A percentile compares a stretch with the other conserved stretches of the same genome.
These are phyloP conservation scores for Dioscorea cayenensis DNA, from an alignment of 116 monocot genomes.

Conservation along the genomic window DNA sequence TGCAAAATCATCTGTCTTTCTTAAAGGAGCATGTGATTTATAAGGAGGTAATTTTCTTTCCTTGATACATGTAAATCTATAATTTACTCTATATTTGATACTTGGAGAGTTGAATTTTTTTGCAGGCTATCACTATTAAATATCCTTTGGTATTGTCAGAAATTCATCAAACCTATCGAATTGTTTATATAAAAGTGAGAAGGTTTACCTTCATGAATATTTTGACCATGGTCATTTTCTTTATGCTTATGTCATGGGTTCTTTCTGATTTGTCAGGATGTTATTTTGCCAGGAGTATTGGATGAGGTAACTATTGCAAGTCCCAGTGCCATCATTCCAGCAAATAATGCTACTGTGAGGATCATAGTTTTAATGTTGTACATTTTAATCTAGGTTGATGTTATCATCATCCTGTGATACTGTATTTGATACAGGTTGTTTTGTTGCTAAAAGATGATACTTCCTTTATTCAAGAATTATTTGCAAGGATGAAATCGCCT, in stretches of 20 bases:
- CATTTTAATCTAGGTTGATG: not conserved
- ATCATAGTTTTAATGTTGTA: not conserved
- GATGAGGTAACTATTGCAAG: conserved; percentile 73
- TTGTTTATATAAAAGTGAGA: conserved; percentile 86
- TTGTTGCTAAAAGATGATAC: conserved; percentile 79
- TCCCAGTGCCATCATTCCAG: conserved; percentile 75
- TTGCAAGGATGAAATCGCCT: conserved; percentile 66
- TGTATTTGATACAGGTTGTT: conserved; percentile 49
- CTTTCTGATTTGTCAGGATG: conserved; percentile 50
- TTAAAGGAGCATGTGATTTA: too few species aligned
- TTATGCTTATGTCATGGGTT: not conserved
- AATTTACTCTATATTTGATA: not conserved
- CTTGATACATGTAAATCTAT: too few species aligned
- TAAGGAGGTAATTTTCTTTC: too few species aligned
- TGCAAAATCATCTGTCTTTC: too few species aligned
- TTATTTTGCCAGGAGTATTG: conserved; percentile 68
- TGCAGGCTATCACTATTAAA: conserved; percentile 83
- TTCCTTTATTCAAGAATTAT: conserved; percentile 81
- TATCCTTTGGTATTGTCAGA: conserved; percentile 59
- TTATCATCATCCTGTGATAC: not conserved
- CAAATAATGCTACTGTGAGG: conserved; percentile 81
- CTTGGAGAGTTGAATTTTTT: not conserved
- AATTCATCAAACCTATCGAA: conserved; percentile 88
- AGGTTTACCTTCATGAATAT: not conserved
- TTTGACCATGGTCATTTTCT: not conserved